Evolutionary conservation across 1,139 yeast genomes (phyloP).

Genomic region (Suhomyces panamericanus): DNA sequence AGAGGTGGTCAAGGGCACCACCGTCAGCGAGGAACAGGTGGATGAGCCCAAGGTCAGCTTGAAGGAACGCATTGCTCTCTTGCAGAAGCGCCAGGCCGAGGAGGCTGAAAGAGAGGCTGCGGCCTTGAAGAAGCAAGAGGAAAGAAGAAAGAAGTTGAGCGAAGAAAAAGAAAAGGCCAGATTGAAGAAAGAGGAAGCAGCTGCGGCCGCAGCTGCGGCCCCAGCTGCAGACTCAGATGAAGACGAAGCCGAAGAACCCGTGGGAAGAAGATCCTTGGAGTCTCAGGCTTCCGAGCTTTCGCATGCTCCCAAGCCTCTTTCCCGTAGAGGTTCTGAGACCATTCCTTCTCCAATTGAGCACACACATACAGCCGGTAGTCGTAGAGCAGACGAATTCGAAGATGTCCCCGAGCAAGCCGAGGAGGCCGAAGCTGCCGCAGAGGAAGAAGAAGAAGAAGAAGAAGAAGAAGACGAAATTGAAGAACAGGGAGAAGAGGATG

Average conservation of each 20-base stretch:
- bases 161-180: slow-evolving; percentile 30
- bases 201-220: slow-evolving; percentile 1
- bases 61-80: slow-evolving; percentile 80
- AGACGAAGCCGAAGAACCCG: slow-evolving; percentile 1
- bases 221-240: slow-evolving; percentile 2
- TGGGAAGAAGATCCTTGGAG: slow-evolving; percentile 3
- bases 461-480: slow-evolving; percentile 16
- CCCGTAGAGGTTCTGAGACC: slow-evolving; percentile 6
- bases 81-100: slow-evolving; percentile 80
- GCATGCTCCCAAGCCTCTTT: slow-evolving; percentile 1
- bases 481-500: slow-evolving; percentile 46
- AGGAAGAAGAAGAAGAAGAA: slow-evolving; percentile 4
- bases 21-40: slow-evolving; percentile 25
- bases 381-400: slow-evolving; percentile 1
- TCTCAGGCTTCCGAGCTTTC: slow-evolving; percentile 2
- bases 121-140: slow-evolving; percentile 56
- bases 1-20: slow-evolving; percentile 28
- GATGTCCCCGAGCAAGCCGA: slow-evolving; percentile 5
- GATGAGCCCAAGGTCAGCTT: slow-evolving; percentile 75
- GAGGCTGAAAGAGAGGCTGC: slow-evolving; percentile 77
- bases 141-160: slow-evolving; percentile 48
- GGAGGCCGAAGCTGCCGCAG: background rate
- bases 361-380: slow-evolving; percentile 7
- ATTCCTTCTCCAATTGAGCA: slow-evolving; percentile 4
- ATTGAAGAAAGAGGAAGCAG: slow-evolving; percentile 9